Conservation (phyloP, 257 asterid genomes). For the Solanum commersonii region DNA sequence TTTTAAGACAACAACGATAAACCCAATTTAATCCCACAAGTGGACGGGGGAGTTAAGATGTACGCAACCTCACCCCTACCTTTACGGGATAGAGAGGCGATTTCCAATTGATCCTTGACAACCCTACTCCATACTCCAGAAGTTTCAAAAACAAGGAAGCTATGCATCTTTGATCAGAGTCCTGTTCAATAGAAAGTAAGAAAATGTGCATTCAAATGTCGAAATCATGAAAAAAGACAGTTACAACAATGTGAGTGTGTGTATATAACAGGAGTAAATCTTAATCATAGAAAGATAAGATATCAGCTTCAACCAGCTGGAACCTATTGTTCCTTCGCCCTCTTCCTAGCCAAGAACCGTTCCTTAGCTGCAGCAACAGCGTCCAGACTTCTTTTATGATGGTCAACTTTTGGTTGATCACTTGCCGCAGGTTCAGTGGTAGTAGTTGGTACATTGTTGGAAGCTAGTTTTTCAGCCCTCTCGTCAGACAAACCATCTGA, state of each 20-base stretch:
- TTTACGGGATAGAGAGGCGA: neutral
- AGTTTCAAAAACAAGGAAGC: neutral
- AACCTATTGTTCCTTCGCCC: constrained; percentile 28
- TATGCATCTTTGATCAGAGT: neutral
- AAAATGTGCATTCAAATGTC: neutral
- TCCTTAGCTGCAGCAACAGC: constrained; percentile 53
- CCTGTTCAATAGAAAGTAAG: neutral
- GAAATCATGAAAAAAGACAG: neutral
- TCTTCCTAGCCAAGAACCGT: constrained; percentile 77
- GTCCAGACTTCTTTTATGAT: constrained; percentile 42
- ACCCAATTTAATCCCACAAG: neutral
- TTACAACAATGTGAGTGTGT: neutral
- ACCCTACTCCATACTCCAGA: neutral
- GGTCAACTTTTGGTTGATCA: constrained; percentile 30
- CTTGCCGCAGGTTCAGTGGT: neutral
- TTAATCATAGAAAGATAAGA: neutral
- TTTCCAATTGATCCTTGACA: neutral
- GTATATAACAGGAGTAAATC: neutral
- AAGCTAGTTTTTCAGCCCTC: constrained; percentile 8
- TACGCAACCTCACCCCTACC: neutral
- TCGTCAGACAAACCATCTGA: constrained; percentile 25
- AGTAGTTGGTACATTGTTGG: neutral
- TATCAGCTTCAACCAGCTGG: neutral
- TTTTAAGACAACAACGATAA: neutral
- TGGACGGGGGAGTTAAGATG: neutral